Base-by-base conservation (phyloP, 1,284 basidiomycete genomes). In the Polyporus tsugae region DNA sequence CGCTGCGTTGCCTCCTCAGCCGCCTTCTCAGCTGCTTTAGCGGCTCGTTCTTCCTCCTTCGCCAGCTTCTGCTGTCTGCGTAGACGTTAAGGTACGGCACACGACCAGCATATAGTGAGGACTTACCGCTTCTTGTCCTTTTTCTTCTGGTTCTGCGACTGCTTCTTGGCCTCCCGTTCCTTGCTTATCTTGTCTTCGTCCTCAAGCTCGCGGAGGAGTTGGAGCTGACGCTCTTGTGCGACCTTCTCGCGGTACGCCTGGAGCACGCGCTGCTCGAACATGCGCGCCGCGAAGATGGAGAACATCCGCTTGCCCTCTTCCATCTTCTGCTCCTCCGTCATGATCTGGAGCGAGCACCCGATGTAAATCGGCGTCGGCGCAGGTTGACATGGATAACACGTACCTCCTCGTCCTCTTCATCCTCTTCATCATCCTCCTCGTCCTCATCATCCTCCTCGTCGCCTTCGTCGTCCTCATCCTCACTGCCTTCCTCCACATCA, bases 261-360 rank as follows among this genome's bases (percentile, higher is more conserved):
- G 64, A 98, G 88, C 49, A 99, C 97, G 35, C 97, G 91, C 81
- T 98, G 96, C 83, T 99, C 97, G 80, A 99, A 99, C 96, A 99
- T 98, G 66, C 98, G 91, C 49, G 97, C 97, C n/a, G 97, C 97
- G 79, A 99, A 99, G 82, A 99, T 98, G 74, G 96, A 96, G 85
- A 99, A 99, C 97, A 99, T 99, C 65, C 95, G 91, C 80, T 97
- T 95, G 75, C 97, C 97, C 82, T 99, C 97, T 81, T 98, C 96
- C 91, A 97, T 95, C 81, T 97, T 96, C 83, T 99, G 95, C 80
- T 93, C 92, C 79, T 94, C 92, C 7, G 92, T 93, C 88, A 94
- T 87, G 44, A 86, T 83, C 91, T 92, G 72, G 41, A 61, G 25
- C 63, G 42, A 29, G 64, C 62, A 46, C 17, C 58, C 33, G 59